Conservation (phyloP, 2,329 filamentous ascomycete species). For the Hypoxylon sp. region DNA sequence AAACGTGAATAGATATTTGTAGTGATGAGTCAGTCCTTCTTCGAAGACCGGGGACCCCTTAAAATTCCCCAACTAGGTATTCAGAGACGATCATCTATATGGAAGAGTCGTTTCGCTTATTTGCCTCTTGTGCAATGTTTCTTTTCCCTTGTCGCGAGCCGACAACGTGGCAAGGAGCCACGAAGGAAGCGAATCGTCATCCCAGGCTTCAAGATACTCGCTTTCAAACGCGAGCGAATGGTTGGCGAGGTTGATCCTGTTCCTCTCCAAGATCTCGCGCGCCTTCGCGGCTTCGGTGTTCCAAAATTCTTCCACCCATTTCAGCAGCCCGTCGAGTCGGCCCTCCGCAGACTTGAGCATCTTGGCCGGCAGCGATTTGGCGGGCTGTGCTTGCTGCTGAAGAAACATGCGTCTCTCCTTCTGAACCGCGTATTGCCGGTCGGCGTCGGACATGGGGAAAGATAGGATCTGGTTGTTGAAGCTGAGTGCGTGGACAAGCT, state of each 20-base stretch:
- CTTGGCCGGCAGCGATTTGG: slow-evolving; percentile 31
- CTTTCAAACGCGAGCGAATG: slow-evolving; percentile 37
- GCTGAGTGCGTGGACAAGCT: slow-evolving; percentile 43
- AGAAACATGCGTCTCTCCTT: slow-evolving; percentile 42
- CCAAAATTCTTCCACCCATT: slow-evolving; percentile 41
- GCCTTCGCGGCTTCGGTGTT: slow-evolving; percentile 39
- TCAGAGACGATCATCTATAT: too few relatives aligned
- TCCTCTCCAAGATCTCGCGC: slow-evolving; percentile 36
- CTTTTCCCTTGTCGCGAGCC: slow-evolving; percentile 16
- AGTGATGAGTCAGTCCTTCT: too few relatives aligned
- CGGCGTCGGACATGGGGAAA: slow-evolving; percentile 41
- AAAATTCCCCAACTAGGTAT: too few relatives aligned
- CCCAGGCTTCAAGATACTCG: slow-evolving; percentile 43
- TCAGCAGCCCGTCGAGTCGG: slow-evolving; percentile 41
- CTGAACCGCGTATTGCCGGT: slow-evolving; percentile 41
- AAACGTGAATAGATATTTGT: too few relatives aligned
- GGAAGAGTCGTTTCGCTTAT: too few relatives aligned
- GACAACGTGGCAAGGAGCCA: slow-evolving; percentile 31
- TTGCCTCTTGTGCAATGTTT: background rate
- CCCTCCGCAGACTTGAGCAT: slow-evolving; percentile 39
- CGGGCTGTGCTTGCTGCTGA: slow-evolving; percentile 22
- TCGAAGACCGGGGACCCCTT: too few relatives aligned
- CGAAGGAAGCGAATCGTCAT: slow-evolving; percentile 38
- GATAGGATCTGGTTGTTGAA: slow-evolving; percentile 45
- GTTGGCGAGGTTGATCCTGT: slow-evolving; percentile 36